Evolutionary conservation across 2,329 filamentous ascomycete species (phyloP).

Genomic region (Rutstroemia sydowiana): DNA sequence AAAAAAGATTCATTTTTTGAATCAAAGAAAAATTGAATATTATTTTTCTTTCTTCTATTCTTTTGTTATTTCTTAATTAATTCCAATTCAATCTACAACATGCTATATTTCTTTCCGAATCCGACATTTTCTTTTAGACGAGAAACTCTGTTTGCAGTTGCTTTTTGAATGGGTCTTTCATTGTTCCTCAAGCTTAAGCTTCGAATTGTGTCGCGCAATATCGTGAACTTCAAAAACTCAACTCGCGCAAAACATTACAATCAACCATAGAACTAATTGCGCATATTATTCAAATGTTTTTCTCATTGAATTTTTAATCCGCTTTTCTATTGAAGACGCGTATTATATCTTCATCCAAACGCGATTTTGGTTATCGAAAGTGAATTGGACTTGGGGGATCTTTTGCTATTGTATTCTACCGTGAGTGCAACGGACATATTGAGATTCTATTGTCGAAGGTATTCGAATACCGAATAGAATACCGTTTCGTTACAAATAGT

Average conservation of each 20-base stretch:
- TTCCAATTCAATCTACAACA: neutral
- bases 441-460: no score
- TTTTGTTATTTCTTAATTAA: no score
- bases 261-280: slow-evolving; percentile 5
- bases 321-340: slow-evolving; percentile 6
- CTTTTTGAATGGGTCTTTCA: slow-evolving; percentile 8
- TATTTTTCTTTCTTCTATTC: no score
- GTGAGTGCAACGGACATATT: no score
- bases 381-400: no score
- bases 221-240: slow-evolving; percentile 6
- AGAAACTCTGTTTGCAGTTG: slow-evolving; percentile 10
- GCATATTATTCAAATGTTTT: slow-evolving; percentile 3
- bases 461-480: no score
- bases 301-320: neutral
- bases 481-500: no score
- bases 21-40: no score
- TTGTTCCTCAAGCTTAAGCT: neutral
- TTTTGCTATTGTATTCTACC: neutral
- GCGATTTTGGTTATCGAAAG: neutral
- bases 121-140: neutral
- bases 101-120: neutral
- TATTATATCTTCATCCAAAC: neutral
- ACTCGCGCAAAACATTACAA: slow-evolving; percentile 7
- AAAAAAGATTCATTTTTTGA: no score
- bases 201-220: neutral